Evolutionary conservation across 106 monocot species (phyloP).

Genomic region (Allium cepa): DNA sequence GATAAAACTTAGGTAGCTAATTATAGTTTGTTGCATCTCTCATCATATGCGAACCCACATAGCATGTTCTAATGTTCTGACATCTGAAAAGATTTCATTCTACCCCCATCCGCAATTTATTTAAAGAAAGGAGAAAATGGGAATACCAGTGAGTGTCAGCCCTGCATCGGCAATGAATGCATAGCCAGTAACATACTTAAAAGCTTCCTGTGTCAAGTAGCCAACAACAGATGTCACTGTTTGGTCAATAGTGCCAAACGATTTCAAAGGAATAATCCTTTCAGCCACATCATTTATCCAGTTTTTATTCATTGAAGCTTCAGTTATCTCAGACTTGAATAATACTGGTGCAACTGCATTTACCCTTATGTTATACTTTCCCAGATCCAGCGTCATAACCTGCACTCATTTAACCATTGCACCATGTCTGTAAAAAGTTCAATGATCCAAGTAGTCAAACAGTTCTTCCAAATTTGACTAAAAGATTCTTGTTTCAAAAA

Average conservation of each 20-base stretch:
- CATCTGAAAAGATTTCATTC: no score
- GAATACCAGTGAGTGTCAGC: slow-evolving; percentile 28
- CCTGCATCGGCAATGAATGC: slow-evolving; percentile 42
- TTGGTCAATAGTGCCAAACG: slow-evolving; percentile 25
- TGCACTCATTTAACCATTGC: slow-evolving; percentile 1
- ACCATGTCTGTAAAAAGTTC: no score
- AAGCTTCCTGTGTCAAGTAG: slow-evolving; percentile 31
- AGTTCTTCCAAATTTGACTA: no score
- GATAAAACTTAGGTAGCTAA: no score
- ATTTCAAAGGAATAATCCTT: slow-evolving; percentile 24
- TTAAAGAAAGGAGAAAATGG: slow-evolving; percentile 51
- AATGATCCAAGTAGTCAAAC: no score
- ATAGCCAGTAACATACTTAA: slow-evolving; percentile 37
- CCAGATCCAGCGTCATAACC: slow-evolving; percentile 46
- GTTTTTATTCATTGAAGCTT: slow-evolving; percentile 30
- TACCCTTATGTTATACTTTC: slow-evolving; percentile 24
- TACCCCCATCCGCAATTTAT: no score
- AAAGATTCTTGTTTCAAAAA: no score
- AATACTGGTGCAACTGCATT: slow-evolving; percentile 39
- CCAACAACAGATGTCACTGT: slow-evolving; percentile 32
- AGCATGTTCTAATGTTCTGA: no score
- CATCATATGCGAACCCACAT: no score
- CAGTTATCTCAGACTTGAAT: slow-evolving; percentile 55
- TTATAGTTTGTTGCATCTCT: no score
- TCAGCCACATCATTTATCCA: slow-evolving; percentile 32